These are phyloP conservation scores for Plantago elongata DNA, from an alignment of 257 asterid genomes.

Conservation along the genomic window DNA sequence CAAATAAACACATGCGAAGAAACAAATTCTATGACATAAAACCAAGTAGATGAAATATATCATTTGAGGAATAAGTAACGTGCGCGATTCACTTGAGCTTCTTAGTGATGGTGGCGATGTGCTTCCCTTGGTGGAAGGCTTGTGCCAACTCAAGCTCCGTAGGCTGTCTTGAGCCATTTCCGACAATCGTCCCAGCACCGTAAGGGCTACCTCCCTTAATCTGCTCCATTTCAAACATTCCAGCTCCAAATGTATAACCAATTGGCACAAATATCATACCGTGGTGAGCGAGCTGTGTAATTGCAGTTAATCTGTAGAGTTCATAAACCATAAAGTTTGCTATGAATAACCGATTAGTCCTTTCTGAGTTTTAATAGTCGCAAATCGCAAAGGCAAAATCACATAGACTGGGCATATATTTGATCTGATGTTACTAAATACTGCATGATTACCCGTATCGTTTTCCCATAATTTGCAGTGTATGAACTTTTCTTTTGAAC, in stretches of 20 bases:
- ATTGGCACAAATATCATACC: constrained; percentile 65
- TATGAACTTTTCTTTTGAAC: no score
- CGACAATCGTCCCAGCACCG: constrained; percentile 55
- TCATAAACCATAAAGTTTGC: no score
- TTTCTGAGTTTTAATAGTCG: no score
- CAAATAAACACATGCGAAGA: no score
- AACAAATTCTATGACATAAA: no score
- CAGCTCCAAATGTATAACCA: constrained; percentile 60
- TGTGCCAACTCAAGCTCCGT: constrained; percentile 41
- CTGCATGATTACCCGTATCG: no score
- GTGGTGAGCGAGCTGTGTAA: constrained; percentile 60
- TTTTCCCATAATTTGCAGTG: no score
- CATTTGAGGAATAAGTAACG: not conserved
- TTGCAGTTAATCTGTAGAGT: constrained; percentile 51
- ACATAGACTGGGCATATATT: no score
- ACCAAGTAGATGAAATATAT: no score
- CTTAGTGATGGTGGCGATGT: constrained; percentile 44
- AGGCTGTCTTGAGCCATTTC: constrained; percentile 59
- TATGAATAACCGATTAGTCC: no score
- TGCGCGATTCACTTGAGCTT: constrained; percentile 32
- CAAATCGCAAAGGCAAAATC: no score
- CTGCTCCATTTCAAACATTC: constrained; percentile 56
- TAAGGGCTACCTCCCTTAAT: constrained; percentile 68
- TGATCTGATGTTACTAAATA: no score
- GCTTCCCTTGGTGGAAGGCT: constrained; percentile 57